A percentile compares a stretch with the other conserved stretches of the same genome.
Evolutionary conservation across 495 filamentous ascomycete species (phyloP).

Genomic region (Pseudotulostoma volvatum): DNA sequence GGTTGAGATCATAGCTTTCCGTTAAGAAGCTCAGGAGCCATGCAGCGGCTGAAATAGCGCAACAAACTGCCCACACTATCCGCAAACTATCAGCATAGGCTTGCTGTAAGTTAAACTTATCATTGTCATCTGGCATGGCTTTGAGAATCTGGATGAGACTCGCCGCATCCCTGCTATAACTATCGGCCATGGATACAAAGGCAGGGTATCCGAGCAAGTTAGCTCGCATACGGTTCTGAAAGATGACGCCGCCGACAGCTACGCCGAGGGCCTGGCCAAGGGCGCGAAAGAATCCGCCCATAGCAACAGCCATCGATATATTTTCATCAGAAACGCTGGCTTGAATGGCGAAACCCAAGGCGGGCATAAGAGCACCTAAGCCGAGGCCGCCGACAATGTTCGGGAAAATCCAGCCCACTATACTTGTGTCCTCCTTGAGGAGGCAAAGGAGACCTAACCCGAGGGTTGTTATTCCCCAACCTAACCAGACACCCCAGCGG

Average conservation of each 20-base stretch:
- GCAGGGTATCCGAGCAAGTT: conserved; percentile 27
- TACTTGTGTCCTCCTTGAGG: conserved; percentile 27
- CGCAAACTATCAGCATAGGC: conserved; percentile 41
- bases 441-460: conserved; percentile 31
- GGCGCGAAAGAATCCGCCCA: conserved; percentile 40
- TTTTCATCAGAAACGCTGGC: conserved; percentile 27
- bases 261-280: conserved; percentile 39
- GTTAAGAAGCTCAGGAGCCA: conserved; percentile 33
- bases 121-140: conserved; percentile 26
- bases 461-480: conserved; percentile 33
- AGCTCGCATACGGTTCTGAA: conserved; percentile 40
- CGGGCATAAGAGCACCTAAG: conserved; percentile 32
- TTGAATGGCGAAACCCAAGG: conserved; percentile 32
- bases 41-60: conserved; percentile 34
- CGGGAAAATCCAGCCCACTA: conserved; percentile 29
- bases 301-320: conserved; percentile 32
- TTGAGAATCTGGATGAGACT: conserved; percentile 43
- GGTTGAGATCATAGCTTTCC: conserved; percentile 37
- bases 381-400: conserved; percentile 33
- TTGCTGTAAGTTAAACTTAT: conserved; percentile 29
- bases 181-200: conserved; percentile 26
- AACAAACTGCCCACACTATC: conserved; percentile 39
- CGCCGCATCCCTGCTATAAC: conserved; percentile 40
- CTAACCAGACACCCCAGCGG: conserved; percentile 34
- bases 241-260: conserved; percentile 40